These are phyloP conservation scores for Silybum marianum DNA, from an alignment of 129 eudicot species.

Conservation along the genomic window DNA sequence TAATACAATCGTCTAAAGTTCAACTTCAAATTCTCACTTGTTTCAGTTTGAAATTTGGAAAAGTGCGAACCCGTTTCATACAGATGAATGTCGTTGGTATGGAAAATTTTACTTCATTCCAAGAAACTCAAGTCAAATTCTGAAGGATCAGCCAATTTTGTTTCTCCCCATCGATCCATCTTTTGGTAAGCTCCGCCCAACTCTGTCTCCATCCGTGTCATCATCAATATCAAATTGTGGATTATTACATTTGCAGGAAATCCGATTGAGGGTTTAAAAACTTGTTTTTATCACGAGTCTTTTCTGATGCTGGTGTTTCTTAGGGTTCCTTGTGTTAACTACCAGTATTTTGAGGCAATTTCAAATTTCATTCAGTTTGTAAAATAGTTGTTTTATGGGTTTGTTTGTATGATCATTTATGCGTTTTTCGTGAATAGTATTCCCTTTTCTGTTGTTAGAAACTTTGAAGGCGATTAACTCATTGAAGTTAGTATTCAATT, in stretches of 20 bases:
- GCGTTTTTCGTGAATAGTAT: background rate
- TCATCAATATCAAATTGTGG: conserved; percentile 19
- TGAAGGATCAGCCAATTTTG: conserved; percentile 33
- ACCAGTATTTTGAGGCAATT: background rate
- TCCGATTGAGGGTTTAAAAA: conserved; percentile 1
- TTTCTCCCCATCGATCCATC: conserved; percentile 16
- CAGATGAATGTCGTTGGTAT: conserved; percentile 31
- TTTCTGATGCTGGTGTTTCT: background rate
- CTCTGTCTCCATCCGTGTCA: background rate
- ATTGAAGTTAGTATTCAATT: conserved; percentile 3
- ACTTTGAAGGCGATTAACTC: conserved; percentile 5
- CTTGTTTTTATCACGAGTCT: conserved; percentile 2
- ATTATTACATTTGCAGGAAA: conserved; percentile 15
- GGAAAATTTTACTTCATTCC: conserved; percentile 19
- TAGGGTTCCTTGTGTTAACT: conserved; percentile 28
- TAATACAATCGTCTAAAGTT: background rate
- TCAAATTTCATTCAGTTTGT: background rate
- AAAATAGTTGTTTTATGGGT: conserved; percentile 4
- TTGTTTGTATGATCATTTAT: conserved; percentile 18
- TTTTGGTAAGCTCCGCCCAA: conserved; percentile 13
- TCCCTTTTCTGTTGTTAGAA: background rate
- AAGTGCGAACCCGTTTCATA: conserved; percentile 13
- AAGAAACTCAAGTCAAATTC: conserved; percentile 25
- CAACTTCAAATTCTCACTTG: conserved; percentile 31
- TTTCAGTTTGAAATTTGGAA: conserved; percentile 11